Evolutionary conservation across 2,329 filamentous ascomycete species (phyloP).

Genomic region (Penicillium sp.): DNA sequence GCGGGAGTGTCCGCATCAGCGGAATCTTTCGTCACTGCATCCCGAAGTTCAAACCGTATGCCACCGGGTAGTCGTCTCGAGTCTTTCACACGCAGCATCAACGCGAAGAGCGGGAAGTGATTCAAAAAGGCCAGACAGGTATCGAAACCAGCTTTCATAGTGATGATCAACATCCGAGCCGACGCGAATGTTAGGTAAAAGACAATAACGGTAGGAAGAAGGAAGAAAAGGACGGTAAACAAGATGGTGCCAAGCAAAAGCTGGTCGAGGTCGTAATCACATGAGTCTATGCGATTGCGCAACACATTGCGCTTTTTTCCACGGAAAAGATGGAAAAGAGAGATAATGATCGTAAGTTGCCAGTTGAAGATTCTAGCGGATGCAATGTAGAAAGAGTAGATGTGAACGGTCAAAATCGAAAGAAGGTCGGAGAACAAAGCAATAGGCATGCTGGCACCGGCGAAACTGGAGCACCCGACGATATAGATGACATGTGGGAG

Average conservation of each 20-base stretch:
- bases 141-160: conserved; percentile 86
- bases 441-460: conserved; percentile 94
- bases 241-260: conserved; percentile 93
- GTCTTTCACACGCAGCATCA: conserved; percentile 96
- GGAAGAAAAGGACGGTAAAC: conserved; percentile 92
- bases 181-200: conserved; percentile 97
- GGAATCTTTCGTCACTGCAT: conserved; percentile 59
- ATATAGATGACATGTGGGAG: conserved; percentile 88
- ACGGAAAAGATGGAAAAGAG: conserved; percentile 96
- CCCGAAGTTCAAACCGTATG: conserved; percentile 86
- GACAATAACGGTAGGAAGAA: conserved; percentile 90
- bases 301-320: conserved; percentile 98
- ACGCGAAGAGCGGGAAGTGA: conserved; percentile 94
- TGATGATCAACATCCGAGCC: conserved; percentile 92
- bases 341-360: conserved; percentile 95
- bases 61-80: conserved; percentile 87
- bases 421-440: conserved; percentile 93
- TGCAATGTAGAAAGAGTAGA: conserved; percentile 97
- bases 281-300: conserved; percentile 96
- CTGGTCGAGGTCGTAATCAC: conserved; percentile 97
- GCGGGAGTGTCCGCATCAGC: conserved; percentile 47
- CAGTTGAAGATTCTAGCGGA: conserved; percentile 97
- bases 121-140: conserved; percentile 92
- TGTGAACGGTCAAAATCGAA: conserved; percentile 88
- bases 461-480: conserved; percentile 92